Percentiles rank a stretch among this genome's conserved stretches.
Evolutionary conservation across 768 basidiomycete genomes (phyloP).

Genomic region (Boletellus ananas): DNA sequence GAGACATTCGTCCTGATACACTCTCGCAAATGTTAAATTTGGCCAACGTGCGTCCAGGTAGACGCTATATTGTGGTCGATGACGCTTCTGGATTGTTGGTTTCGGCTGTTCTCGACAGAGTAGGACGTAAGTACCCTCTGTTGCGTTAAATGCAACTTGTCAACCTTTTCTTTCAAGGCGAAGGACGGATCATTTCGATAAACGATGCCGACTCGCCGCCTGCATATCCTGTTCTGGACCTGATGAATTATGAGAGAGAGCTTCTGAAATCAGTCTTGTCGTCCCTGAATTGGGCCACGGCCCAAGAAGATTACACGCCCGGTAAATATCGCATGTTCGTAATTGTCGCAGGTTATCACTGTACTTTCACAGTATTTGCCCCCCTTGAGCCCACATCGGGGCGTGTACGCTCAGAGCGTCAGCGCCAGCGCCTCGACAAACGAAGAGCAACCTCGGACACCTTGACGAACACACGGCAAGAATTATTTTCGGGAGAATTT

Average conservation of each 20-base stretch:
- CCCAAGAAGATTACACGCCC: slow-evolving; percentile 71
- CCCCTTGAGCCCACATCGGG: slow-evolving; percentile 56
- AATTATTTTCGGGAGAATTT: slow-evolving; percentile 83
- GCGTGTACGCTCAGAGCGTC: slow-evolving; percentile 65
- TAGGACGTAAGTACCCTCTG: slow-evolving; percentile 59
- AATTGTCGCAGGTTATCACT: slow-evolving; percentile 1
- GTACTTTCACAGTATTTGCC: slow-evolving; percentile 44
- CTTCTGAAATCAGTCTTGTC: slow-evolving; percentile 50
- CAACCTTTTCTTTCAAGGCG: slow-evolving; percentile 43
- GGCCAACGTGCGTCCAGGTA: slow-evolving; percentile 80
- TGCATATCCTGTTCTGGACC: slow-evolving; percentile 73
- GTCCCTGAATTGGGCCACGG: slow-evolving; percentile 88
- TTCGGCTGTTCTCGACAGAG: slow-evolving; percentile 76
- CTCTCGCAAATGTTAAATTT: slow-evolving; percentile 85
- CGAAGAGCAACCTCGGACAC: slow-evolving; percentile 67
- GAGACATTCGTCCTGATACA: slow-evolving; percentile 82
- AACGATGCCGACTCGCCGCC: slow-evolving; percentile 92
- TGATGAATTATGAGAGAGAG: slow-evolving; percentile 81
- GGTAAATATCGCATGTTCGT: slow-evolving; percentile 35
- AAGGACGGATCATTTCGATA: slow-evolving; percentile 78
- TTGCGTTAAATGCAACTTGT: background rate
- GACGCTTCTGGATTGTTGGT: slow-evolving; percentile 89
- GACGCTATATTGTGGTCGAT: slow-evolving; percentile 86
- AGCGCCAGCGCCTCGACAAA: slow-evolving; percentile 68
- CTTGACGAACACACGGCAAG: slow-evolving; percentile 63